Percentiles rank a stretch among this genome's conserved stretches.
Conservation (phyloP, 331 rosid genomes). For the Dryas integrifolia region DNA sequence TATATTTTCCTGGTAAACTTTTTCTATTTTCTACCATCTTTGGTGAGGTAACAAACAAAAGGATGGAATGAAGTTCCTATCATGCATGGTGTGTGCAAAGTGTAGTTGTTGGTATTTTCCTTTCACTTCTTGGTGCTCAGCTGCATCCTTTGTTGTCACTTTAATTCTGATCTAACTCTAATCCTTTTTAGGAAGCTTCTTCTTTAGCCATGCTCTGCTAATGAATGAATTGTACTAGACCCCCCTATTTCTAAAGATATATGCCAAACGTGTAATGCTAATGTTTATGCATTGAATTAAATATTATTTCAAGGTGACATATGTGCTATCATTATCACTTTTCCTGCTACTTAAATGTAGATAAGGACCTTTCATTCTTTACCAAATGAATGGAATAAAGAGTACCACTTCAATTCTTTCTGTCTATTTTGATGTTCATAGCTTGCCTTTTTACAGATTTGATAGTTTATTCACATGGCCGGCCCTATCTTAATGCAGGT, state of each 20-base stretch:
- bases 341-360: slow-evolving; percentile 16
- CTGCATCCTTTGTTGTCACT: slow-evolving; percentile 26
- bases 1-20: slow-evolving; percentile 13
- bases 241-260: slow-evolving; percentile 20
- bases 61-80: slow-evolving; percentile 23
- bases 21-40: slow-evolving; percentile 9
- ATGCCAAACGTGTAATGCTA: slow-evolving; percentile 34
- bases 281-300: background rate
- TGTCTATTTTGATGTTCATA: slow-evolving; percentile 46
- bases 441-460: slow-evolving; percentile 34
- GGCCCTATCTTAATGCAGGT: too few species aligned
- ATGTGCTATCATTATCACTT: background rate
- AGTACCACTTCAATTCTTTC: slow-evolving; percentile 22
- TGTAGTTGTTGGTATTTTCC: slow-evolving; percentile 49
- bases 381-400: slow-evolving; percentile 39
- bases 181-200: slow-evolving; percentile 37
- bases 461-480: too few species aligned
- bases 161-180: slow-evolving; percentile 22
- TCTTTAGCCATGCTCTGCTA: slow-evolving; percentile 31
- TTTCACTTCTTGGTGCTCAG: slow-evolving; percentile 60
- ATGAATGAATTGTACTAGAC: slow-evolving; percentile 23
- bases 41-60: slow-evolving; percentile 27
- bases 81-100: slow-evolving; percentile 23
- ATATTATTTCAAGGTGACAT: background rate
- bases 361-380: slow-evolving; percentile 11